Conservation (phyloP, 2,329 filamentous ascomycete genomes). For the Beauveria scarabaeidicola region DNA sequence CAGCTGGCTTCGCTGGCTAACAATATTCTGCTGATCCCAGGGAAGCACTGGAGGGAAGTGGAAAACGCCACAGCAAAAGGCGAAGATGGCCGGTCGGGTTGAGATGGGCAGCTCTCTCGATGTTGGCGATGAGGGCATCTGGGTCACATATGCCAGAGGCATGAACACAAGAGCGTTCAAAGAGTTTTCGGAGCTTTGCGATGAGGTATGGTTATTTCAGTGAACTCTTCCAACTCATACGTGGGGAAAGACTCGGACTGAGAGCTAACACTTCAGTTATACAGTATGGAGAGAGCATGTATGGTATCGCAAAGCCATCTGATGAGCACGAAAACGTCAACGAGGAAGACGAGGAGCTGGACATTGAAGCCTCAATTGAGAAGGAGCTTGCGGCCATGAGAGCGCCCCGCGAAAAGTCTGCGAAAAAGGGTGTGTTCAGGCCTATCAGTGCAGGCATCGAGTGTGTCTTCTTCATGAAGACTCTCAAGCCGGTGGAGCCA, state of each 20-base stretch:
- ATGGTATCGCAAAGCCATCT: slow-evolving; percentile 36
- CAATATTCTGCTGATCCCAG: neutral
- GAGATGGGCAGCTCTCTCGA: slow-evolving; percentile 44
- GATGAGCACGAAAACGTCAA: slow-evolving; percentile 25
- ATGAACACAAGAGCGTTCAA: slow-evolving; percentile 61
- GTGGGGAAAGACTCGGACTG: neutral
- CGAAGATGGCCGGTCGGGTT: slow-evolving; percentile 35
- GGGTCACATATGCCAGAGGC: slow-evolving; percentile 66
- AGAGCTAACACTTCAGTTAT: neutral
- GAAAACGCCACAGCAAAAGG: slow-evolving; percentile 52
- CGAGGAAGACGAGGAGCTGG: slow-evolving; percentile 40
- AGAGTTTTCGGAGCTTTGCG: slow-evolving; percentile 59
- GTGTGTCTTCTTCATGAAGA: slow-evolving; percentile 56
- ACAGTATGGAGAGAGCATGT: slow-evolving; percentile 58
- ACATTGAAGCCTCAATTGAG: slow-evolving; percentile 65
- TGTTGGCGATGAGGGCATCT: slow-evolving; percentile 64
- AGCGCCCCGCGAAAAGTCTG: slow-evolving; percentile 28
- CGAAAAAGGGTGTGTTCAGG: slow-evolving; percentile 40
- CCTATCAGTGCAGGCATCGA: slow-evolving; percentile 48
- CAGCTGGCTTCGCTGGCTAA: neutral
- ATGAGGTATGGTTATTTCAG: slow-evolving; percentile 41
- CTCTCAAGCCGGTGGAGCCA: slow-evolving; percentile 46
- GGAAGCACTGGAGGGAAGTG: slow-evolving; percentile 46
- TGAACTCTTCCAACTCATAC: neutral
- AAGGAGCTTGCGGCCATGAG: slow-evolving; percentile 62